Evolutionary conservation across 2,329 filamentous ascomycete species (phyloP).

Genomic region (Arthroderma sp.): DNA sequence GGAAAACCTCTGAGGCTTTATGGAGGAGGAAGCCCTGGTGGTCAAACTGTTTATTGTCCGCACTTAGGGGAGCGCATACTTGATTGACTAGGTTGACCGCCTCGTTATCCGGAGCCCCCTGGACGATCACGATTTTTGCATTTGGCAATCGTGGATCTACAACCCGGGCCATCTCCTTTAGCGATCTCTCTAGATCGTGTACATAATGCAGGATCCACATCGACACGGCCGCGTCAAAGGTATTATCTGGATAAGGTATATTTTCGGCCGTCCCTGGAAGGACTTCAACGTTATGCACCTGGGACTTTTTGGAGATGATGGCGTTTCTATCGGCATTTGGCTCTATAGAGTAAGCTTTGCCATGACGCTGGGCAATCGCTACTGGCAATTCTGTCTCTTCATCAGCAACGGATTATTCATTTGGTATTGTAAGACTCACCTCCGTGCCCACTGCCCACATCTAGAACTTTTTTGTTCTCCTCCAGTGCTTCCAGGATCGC

Average conservation of each 20-base stretch:
- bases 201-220: conserved; percentile 5
- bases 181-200: neutral
- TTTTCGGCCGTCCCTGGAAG: neutral
- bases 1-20: neutral
- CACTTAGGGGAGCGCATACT: conserved; percentile 5
- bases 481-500: neutral
- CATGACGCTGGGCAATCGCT: neutral
- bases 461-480: neutral
- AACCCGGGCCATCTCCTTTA: conserved; percentile 6
- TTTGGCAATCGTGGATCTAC: neutral
- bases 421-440: neutral
- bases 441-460: neutral
- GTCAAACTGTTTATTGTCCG: neutral
- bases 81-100: neutral
- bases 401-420: neutral
- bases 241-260: conserved; percentile 6
- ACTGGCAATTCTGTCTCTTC: neutral
- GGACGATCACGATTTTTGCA: conserved; percentile 6
- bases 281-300: neutral
- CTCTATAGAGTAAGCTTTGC: neutral
- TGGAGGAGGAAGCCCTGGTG: conserved; percentile 5
- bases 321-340: neutral
- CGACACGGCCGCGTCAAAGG: conserved; percentile 8
- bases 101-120: conserved; percentile 9
- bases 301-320: neutral